phyloP scores from a whole-genome alignment of 176 grass and related monocot genomes.

The Oryza glaberrima region DNA sequence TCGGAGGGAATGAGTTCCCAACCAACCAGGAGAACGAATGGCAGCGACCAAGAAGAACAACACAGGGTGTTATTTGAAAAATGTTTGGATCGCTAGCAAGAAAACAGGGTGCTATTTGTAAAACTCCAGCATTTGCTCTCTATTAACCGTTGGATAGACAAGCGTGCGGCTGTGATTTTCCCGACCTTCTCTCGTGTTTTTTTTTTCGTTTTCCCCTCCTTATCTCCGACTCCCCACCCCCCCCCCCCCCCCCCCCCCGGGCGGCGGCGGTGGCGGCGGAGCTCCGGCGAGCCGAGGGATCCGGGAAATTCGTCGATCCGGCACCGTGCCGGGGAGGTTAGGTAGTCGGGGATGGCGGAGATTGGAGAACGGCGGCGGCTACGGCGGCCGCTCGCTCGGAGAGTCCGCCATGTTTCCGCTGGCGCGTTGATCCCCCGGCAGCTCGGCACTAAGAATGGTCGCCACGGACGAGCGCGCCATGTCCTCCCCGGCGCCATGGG shows the following conservation, averaged over 20 bases:
- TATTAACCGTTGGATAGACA: too few relatives aligned
- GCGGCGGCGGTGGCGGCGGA: background rate
- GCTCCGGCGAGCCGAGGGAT: background rate
- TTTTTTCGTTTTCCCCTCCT: background rate
- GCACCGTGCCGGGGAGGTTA: background rate
- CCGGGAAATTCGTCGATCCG: background rate
- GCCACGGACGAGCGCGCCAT: background rate
- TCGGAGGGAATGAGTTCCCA: too few relatives aligned
- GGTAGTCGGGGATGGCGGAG: background rate
- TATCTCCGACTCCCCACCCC: background rate
- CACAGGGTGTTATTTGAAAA: too few relatives aligned
- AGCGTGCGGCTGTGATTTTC: too few relatives aligned
- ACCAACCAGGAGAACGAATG: too few relatives aligned
- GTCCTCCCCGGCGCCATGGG: slow-evolving; percentile 21
- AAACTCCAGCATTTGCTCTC: too few relatives aligned
- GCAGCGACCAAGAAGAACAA: too few relatives aligned
- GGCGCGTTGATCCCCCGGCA: too few relatives aligned
- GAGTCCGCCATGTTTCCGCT: background rate
- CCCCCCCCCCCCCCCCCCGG: background rate
- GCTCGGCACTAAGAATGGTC: background rate
- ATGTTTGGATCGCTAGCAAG: too few relatives aligned
- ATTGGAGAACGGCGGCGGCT: background rate
- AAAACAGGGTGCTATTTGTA: too few relatives aligned
- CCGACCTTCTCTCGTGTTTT: background rate
- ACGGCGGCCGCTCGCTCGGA: background rate